Evolutionary conservation across 2,329 filamentous ascomycete species (phyloP).

Genomic region (Cladosporium sp.): DNA sequence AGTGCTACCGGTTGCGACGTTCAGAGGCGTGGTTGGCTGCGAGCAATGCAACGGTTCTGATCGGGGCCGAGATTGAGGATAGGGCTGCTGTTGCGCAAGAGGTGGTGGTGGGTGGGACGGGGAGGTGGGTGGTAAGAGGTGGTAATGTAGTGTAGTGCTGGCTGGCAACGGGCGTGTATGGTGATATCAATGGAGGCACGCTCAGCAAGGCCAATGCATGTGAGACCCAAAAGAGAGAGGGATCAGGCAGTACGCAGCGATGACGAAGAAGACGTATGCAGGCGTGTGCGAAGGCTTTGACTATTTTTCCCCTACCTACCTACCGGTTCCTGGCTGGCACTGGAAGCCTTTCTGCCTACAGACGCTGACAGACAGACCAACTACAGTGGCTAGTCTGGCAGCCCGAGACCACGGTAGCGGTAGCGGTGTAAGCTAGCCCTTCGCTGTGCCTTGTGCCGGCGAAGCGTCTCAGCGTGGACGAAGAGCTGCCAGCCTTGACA

Average conservation of each 20-base stretch:
- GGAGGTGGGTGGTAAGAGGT: not conserved
- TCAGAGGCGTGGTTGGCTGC: not conserved
- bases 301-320: slow-evolving; percentile 9
- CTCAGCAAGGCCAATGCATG: not conserved
- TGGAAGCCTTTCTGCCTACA: not conserved
- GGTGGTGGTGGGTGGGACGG: not conserved
- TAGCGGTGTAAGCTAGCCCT: slow-evolving; percentile 6
- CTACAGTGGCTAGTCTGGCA: not conserved
- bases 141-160: not conserved
- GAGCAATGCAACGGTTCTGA: not conserved
- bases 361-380: no score
- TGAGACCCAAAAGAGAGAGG: not conserved
- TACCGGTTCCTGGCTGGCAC: slow-evolving; percentile 4
- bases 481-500: not conserved
- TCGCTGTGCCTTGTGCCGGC: not conserved
- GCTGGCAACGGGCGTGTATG: not conserved
- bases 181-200: not conserved
- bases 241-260: not conserved
- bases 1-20: not conserved
- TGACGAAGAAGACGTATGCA: slow-evolving; percentile 5
- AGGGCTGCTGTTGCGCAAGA: not conserved
- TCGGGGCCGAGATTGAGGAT: not conserved
- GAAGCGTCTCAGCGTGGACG: not conserved
- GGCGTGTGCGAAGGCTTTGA: slow-evolving; percentile 2
- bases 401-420: slow-evolving; percentile 15